Evolutionary conservation across 2,329 filamentous ascomycete species (phyloP).

Genomic region (Sporothrix inflata): DNA sequence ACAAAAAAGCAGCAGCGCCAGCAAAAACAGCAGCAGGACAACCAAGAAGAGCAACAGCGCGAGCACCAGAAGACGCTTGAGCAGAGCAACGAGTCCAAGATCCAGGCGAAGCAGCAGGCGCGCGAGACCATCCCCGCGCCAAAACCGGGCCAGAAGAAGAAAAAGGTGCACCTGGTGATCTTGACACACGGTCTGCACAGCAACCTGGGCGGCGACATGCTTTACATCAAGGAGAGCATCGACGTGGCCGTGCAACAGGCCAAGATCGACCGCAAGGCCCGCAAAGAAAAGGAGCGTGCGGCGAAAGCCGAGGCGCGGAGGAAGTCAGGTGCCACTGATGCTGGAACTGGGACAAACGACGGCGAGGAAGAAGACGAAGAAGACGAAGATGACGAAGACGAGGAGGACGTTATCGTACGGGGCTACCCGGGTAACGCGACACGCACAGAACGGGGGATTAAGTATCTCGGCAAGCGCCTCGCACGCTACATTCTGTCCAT

Average conservation of each 20-base stretch:
- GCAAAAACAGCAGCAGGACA: constrained; percentile 28
- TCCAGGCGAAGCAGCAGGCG: constrained; percentile 28
- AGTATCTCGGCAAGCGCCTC: constrained; percentile 92
- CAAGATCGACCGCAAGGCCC: constrained; percentile 66
- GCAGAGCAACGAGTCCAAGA: constrained; percentile 29
- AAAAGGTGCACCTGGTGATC: constrained; percentile 87
- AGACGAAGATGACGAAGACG: constrained; percentile 58
- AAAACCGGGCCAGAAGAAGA: constrained; percentile 55
- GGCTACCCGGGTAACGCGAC: constrained; percentile 90
- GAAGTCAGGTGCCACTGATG: constrained; percentile 30
- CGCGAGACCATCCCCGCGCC: constrained; percentile 20
- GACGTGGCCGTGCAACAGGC: constrained; percentile 79
- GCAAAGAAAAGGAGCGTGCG: constrained; percentile 53
- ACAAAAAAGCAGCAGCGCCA: constrained; percentile 22
- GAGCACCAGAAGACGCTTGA: constrained; percentile 21
- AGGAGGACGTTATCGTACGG: constrained; percentile 84
- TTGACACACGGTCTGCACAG: constrained; percentile 94
- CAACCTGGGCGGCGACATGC: constrained; percentile 94
- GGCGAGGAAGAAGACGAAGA: constrained; percentile 37
- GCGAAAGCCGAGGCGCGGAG: constrained; percentile 29
- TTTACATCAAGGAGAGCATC: constrained; percentile 96
- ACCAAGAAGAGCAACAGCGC: constrained; percentile 27
- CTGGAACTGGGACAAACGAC: constrained; percentile 20
- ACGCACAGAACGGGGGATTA: constrained; percentile 91
- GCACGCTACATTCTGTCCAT: constrained; percentile 88